phyloP scores from a whole-genome alignment of 371 early-diverging fungal species.

The Zopfochytrium polystomum region DNA sequence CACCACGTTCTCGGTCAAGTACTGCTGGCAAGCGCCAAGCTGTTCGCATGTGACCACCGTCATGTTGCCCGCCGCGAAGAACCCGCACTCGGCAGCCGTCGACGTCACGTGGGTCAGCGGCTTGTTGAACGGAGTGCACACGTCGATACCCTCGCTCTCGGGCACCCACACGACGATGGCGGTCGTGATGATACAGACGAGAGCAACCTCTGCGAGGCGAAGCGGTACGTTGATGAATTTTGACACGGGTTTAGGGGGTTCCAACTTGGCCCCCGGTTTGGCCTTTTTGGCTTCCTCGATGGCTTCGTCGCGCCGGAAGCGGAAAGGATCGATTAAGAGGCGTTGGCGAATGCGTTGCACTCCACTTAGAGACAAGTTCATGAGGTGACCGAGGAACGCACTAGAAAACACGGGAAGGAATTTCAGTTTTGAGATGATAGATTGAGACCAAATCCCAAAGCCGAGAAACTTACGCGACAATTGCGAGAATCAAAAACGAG shows the following conservation, averaged over 20 bases:
- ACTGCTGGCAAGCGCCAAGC: conserved; percentile 1
- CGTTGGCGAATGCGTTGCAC: conserved; percentile 26
- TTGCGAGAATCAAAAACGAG: conserved; percentile 23
- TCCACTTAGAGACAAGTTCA: conserved; percentile 11
- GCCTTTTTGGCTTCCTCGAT: background rate
- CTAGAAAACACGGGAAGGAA: too few species aligned
- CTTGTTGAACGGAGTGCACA: conserved; percentile 13
- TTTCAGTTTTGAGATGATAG: background rate
- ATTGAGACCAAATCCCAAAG: too few species aligned
- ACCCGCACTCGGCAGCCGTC: conserved; percentile 13
- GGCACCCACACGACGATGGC: conserved; percentile 31
- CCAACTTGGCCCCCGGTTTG: background rate
- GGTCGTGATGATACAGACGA: conserved; percentile 32
- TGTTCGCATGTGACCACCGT: conserved; percentile 3
- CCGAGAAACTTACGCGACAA: conserved; percentile 25
- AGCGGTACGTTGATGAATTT: conserved; percentile 3
- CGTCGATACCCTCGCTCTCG: conserved; percentile 16
- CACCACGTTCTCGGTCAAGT: background rate
- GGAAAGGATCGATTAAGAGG: conserved; percentile 13
- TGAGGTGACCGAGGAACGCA: conserved; percentile 3
- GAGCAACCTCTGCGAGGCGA: conserved; percentile 29
- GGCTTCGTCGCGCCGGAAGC: background rate
- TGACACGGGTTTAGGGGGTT: conserved; percentile 1
- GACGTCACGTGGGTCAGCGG: conserved; percentile 22
- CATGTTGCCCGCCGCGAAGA: background rate